These are phyloP conservation scores for Pedinophyceae sp. DNA, from an alignment of 139 green algal species.

Conservation along the genomic window DNA sequence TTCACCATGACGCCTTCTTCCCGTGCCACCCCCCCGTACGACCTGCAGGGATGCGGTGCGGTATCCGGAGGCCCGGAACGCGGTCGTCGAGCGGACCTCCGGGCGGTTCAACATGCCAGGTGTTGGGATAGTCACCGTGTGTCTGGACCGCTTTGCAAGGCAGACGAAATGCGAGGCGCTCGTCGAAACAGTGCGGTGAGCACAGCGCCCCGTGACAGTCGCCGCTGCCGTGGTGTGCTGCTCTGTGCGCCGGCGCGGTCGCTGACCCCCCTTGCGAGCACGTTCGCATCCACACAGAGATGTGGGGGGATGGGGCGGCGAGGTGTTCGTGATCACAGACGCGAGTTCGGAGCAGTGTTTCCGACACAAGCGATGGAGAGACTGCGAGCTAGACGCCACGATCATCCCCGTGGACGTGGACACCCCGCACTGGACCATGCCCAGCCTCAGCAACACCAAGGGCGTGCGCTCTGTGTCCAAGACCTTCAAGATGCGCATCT, in stretches of 20 bases:
- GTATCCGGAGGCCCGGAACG: too few species aligned
- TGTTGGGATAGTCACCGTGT: slow-evolving; percentile 5
- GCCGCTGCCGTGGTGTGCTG: too few species aligned
- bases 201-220: too few species aligned
- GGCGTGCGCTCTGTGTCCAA: slow-evolving; percentile 6
- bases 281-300: too few species aligned
- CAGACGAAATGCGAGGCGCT: slow-evolving; percentile 8
- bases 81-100: too few species aligned
- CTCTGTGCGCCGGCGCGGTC: too few species aligned
- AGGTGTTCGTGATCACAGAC: slow-evolving; percentile 8
- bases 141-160: slow-evolving; percentile 5
- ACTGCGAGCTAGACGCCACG: slow-evolving; percentile 1
- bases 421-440: slow-evolving; percentile 4
- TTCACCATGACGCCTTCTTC: too few species aligned
- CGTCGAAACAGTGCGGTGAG: slow-evolving; percentile 7
- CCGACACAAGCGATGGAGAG: not conserved
- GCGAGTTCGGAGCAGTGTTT: slow-evolving; percentile 6
- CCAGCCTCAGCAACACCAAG: slow-evolving; percentile 3
- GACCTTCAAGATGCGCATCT: slow-evolving; percentile 8
- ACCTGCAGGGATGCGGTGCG: too few species aligned
- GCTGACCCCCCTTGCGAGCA: too few species aligned
- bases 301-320: slow-evolving; percentile 3
- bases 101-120: too few species aligned
- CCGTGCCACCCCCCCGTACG: too few species aligned
- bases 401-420: slow-evolving; percentile 5